Evolutionary conservation across 495 filamentous ascomycete species (phyloP).

Genomic region (Neurospora pannonica): DNA sequence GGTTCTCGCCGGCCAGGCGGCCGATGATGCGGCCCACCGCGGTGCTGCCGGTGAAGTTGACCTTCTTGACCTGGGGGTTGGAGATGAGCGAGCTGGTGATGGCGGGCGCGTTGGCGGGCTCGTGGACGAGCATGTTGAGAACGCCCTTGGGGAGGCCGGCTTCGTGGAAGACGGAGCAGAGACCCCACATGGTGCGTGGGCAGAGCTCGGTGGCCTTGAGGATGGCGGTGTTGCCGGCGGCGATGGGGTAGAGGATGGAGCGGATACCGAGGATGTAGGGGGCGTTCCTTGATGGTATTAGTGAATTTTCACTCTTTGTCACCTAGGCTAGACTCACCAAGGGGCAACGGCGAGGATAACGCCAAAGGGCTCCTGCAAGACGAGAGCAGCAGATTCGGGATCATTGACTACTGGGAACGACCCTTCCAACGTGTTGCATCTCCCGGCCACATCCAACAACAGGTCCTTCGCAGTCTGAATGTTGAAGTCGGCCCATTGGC

Average conservation of each 20-base stretch:
- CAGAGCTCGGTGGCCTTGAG: slow-evolving; percentile 59
- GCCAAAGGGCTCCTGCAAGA: slow-evolving; percentile 75
- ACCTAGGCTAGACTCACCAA: slow-evolving; percentile 44
- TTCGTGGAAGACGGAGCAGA: slow-evolving; percentile 60
- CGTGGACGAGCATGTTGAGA: slow-evolving; percentile 48
- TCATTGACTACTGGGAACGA: slow-evolving; percentile 46
- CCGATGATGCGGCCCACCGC: slow-evolving; percentile 49
- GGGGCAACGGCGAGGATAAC: slow-evolving; percentile 76
- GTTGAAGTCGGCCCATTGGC: slow-evolving; percentile 53
- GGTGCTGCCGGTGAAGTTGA: slow-evolving; percentile 61
- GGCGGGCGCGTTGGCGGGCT: slow-evolving; percentile 39
- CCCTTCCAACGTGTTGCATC: slow-evolving; percentile 52
- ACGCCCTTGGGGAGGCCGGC: slow-evolving; percentile 60
- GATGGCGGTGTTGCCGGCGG: slow-evolving; percentile 59
- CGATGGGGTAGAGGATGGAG: slow-evolving; percentile 64
- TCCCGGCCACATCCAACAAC: slow-evolving; percentile 60
- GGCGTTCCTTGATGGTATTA: slow-evolving; percentile 49
- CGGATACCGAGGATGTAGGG: slow-evolving; percentile 62
- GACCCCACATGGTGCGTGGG: slow-evolving; percentile 64
- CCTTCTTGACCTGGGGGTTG: slow-evolving; percentile 46
- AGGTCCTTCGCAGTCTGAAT: slow-evolving; percentile 48
- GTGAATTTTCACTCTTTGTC: slow-evolving; percentile 11
- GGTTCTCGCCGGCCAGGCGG: slow-evolving; percentile 45
- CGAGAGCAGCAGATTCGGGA: slow-evolving; percentile 52
- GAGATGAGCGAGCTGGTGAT: slow-evolving; percentile 50